Evolutionary conservation across 2,329 filamentous ascomycete genomes (phyloP), one percentile per base, ranked within the genome.

Genomic region (Beauveria australis): DNA sequence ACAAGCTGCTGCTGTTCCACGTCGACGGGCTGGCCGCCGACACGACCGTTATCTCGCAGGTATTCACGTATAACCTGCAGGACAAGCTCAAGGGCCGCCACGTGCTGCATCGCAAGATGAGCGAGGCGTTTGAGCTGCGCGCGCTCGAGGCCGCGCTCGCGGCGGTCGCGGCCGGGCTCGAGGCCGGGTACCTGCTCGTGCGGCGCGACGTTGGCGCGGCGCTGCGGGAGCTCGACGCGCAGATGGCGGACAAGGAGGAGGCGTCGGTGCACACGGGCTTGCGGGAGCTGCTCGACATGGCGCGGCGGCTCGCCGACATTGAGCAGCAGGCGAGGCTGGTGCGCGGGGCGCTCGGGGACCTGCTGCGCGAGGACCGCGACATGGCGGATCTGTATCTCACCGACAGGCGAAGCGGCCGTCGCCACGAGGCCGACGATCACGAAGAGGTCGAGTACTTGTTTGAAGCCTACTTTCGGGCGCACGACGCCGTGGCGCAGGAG

Each of bases 371-470:
- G 5, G 72, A 74, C 47, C 68, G 70, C 51, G 73, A 75, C 60
- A 69, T 75, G 65, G 73, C 71, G 3, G 66, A 63, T 18, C 72
- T 74, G 71, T 71, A 74, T 61, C 66, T 75, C 18, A 67, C 68
- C 1, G 73, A 74, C 62, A 67, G 66, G 12, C 58, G 54, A 24
- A 64, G 65, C 0, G 73, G 72, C 8, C 65, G 64, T 7, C 67
- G 67, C 4, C 72, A 73, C 63, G 60, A 54, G 0, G 59, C 65
- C 8, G 61, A 66, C 3, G 71, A 75, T 51, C 72, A 74, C 43
- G 71, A 71, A 59, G 69, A 72, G 52, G 72, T 72, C 33, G 73
- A 75, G 64, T 74, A 74, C 59, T 62, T 74, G 48, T 65, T 74
- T 3, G 72, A 74, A 49, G 71, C 72, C 16, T 74, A 74, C 62